These are phyloP conservation scores for Nicotiana noctiflora DNA, from an alignment of 257 asterid genomes.

Conservation along the genomic window DNA sequence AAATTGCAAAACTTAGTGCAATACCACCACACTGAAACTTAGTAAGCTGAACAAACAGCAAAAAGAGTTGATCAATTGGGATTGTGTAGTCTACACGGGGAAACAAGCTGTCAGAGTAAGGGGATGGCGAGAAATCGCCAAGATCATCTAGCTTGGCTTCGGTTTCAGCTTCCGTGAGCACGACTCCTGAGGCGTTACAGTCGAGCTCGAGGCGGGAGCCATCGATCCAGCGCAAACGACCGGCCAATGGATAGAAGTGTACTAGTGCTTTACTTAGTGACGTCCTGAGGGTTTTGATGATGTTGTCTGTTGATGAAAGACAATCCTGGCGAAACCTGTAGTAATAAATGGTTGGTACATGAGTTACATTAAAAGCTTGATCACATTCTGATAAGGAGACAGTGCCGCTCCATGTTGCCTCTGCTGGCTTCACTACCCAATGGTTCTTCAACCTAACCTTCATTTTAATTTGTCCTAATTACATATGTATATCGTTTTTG, in stretches of 20 bases:
- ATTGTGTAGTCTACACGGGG: slow-evolving; percentile 32
- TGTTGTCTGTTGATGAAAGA: slow-evolving; percentile 10
- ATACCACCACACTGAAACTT: slow-evolving; percentile 46
- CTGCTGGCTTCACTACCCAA: slow-evolving; percentile 31
- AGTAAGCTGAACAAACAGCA: slow-evolving; percentile 44
- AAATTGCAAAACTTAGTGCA: slow-evolving; percentile 33
- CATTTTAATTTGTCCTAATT: not conserved
- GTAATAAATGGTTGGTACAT: slow-evolving; percentile 42
- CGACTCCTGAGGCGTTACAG: slow-evolving; percentile 35
- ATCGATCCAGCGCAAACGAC: slow-evolving; percentile 36
- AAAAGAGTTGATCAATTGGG: slow-evolving; percentile 35
- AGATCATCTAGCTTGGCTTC: slow-evolving; percentile 29
- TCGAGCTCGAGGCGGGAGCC: slow-evolving; percentile 46
- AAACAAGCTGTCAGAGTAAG: slow-evolving; percentile 22
- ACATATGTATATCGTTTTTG: not conserved
- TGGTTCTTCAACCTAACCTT: slow-evolving; percentile 13
- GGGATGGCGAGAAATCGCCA: slow-evolving; percentile 35
- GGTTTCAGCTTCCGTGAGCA: slow-evolving; percentile 29
- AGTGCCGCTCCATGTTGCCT: slow-evolving; percentile 26
- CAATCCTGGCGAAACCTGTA: slow-evolving; percentile 22
- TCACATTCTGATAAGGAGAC: slow-evolving; percentile 45
- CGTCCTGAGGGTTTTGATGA: slow-evolving; percentile 20
- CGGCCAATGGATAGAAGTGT: slow-evolving; percentile 50
- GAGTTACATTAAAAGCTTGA: slow-evolving; percentile 34
- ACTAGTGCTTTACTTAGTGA: slow-evolving; percentile 40